Conservation (phyloP, 2,329 filamentous ascomycete species). For the Malbranchea cinnamomea region DNA sequence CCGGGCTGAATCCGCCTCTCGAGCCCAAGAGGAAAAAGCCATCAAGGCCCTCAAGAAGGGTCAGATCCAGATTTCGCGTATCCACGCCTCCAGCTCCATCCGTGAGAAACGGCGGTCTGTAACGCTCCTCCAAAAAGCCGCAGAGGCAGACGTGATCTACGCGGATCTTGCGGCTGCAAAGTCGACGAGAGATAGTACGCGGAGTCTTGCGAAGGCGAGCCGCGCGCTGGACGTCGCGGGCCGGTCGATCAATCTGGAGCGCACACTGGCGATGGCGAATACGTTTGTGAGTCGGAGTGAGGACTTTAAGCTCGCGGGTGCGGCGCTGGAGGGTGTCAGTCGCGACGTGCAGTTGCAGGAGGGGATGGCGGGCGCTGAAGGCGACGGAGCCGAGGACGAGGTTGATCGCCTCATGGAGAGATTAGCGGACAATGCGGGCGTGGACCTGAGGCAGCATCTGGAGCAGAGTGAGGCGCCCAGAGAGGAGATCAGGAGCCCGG, state of each 20-base stretch:
- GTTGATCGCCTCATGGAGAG: conserved; percentile 31
- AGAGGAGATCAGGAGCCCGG: conserved; percentile 19
- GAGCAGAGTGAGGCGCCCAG: conserved; percentile 25
- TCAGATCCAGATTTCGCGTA: conserved; percentile 35
- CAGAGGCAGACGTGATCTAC: conserved; percentile 34
- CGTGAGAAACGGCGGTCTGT: conserved; percentile 33
- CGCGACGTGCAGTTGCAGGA: conserved; percentile 29
- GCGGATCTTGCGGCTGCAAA: conserved; percentile 34
- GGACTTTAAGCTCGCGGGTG: conserved; percentile 30
- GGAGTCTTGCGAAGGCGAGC: conserved; percentile 29
- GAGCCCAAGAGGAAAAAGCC: conserved; percentile 33
- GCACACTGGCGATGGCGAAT: conserved; percentile 27
- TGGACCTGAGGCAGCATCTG: conserved; percentile 26
- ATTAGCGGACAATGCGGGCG: conserved; percentile 29
- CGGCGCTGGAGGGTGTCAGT: conserved; percentile 27
- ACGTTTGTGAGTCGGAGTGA: conserved; percentile 27
- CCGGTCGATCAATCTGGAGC: conserved; percentile 32
- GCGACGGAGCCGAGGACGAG: conserved; percentile 16
- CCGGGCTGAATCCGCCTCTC: conserved; percentile 31
- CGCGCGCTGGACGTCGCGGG: conserved; percentile 30
- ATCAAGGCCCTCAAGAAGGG: conserved; percentile 34
- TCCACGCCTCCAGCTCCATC: conserved; percentile 32
- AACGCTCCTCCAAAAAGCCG: conserved; percentile 30
- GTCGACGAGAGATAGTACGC: conserved; percentile 31
- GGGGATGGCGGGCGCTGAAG: conserved; percentile 31